phyloP scores from a whole-genome alignment of 306 rosid species.

The Biancaea sappan region DNA sequence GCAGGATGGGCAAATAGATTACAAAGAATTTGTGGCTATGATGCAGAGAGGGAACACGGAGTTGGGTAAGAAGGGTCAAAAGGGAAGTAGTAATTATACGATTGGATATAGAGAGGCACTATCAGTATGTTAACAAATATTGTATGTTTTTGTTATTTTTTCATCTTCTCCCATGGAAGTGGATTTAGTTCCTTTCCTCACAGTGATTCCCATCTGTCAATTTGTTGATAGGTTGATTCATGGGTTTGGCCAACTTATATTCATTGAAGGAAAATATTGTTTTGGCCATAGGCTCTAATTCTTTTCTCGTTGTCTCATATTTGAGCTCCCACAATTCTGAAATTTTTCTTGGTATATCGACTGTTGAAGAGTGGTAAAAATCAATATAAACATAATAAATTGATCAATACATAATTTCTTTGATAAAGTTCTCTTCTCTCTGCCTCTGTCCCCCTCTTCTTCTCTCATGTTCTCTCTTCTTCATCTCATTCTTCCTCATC shows the following conservation, averaged over 20 bases:
- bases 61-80: conserved; percentile 48
- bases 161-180: neutral
- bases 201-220: conserved; percentile 11
- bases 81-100: conserved; percentile 47
- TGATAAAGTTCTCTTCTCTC: too few species aligned
- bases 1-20: conserved; percentile 89
- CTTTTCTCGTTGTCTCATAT: neutral
- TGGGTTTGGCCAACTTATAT: conserved; percentile 14
- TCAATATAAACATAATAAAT: too few species aligned
- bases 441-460: too few species aligned
- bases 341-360: too few species aligned
- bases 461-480: too few species aligned
- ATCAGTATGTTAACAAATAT: conserved; percentile 36
- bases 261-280: conserved; percentile 22
- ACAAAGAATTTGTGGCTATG: conserved; percentile 89
- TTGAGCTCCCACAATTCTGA: neutral
- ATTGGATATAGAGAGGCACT: conserved; percentile 67
- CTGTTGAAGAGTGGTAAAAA: too few species aligned
- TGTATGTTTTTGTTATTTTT: neutral
- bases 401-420: too few species aligned
- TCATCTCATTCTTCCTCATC: too few species aligned
- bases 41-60: conserved; percentile 73
- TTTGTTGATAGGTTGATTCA: conserved; percentile 20
- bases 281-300: neutral
- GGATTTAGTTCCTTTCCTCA: conserved; percentile 9